These are phyloP conservation scores for Colletotrichum navitas DNA, from an alignment of 2,329 filamentous ascomycete genomes.

Conservation along the genomic window DNA sequence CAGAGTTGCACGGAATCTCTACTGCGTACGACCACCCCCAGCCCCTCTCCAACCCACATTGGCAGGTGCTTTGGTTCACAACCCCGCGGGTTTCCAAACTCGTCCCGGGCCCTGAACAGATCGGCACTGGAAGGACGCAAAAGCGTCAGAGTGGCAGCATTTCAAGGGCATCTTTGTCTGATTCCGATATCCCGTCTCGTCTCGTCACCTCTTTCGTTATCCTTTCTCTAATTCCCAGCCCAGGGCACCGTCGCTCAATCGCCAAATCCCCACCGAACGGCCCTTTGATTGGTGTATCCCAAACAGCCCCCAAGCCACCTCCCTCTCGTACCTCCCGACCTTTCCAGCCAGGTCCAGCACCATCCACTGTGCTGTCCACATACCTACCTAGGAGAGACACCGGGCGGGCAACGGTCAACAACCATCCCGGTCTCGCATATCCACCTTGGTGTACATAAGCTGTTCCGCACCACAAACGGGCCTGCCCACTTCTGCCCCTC, in stretches of 20 bases:
- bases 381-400: neutral
- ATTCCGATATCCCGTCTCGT: constrained; percentile 16
- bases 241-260: neutral
- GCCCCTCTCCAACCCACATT: neutral
- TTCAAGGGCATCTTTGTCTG: constrained; percentile 13
- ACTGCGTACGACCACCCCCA: neutral
- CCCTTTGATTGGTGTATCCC: constrained; percentile 21
- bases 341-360: neutral
- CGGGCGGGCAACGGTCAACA: constrained; percentile 1
- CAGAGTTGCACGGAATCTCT: constrained; percentile 26
- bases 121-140: constrained; percentile 24
- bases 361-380: constrained; percentile 7
- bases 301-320: constrained; percentile 22
- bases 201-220: neutral
- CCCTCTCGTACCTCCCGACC: constrained; percentile 1
- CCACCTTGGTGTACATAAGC: constrained; percentile 2
- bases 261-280: constrained; percentile 10
- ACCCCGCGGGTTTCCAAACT: constrained; percentile 12
- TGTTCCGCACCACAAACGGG: constrained; percentile 20
- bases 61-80: constrained; percentile 8
- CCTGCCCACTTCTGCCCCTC: constrained; percentile 40
- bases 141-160: constrained; percentile 15
- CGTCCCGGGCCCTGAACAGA: constrained; percentile 20
- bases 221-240: constrained; percentile 1
- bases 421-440: neutral